phyloP scores from a whole-genome alignment of 129 eudicot genomes.

The Escallonia herrerae region DNA sequence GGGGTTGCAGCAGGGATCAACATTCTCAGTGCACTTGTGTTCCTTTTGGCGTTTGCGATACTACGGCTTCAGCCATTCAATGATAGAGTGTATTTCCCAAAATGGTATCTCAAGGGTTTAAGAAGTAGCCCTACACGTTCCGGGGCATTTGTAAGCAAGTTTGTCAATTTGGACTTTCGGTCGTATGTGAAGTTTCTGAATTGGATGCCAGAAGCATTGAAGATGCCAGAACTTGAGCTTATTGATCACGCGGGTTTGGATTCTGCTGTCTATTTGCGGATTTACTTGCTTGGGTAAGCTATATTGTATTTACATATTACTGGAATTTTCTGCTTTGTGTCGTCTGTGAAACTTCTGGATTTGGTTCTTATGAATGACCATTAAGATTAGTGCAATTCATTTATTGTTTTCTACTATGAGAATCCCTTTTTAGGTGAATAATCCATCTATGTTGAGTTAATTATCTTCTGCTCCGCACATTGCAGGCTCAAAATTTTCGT shows the following conservation, averaged over 20 bases:
- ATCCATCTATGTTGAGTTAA: neutral
- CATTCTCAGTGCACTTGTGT: conserved; percentile 54
- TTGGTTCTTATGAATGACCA: too few relatives aligned
- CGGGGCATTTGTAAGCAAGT: conserved; percentile 56
- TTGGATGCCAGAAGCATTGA: conserved; percentile 93
- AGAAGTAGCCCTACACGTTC: conserved; percentile 63
- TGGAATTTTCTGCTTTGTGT: too few relatives aligned
- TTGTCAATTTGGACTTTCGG: conserved; percentile 74
- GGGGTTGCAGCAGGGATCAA: conserved; percentile 79
- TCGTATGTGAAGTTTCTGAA: conserved; percentile 58
- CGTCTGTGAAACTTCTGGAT: too few relatives aligned
- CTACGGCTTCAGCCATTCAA: conserved; percentile 78
- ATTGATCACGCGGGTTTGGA: conserved; percentile 90
- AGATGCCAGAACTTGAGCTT: conserved; percentile 87
- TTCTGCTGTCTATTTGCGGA: conserved; percentile 86
- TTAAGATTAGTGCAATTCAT: too few relatives aligned
- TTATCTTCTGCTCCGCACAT: conserved; percentile 6
- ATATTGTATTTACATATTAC: too few relatives aligned
- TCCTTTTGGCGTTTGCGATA: conserved; percentile 73
- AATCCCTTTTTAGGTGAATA: too few relatives aligned
- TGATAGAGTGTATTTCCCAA: conserved; percentile 80
- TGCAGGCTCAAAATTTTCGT: conserved; percentile 87
- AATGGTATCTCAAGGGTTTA: conserved; percentile 83
- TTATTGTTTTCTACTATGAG: too few relatives aligned
- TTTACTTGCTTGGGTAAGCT: conserved; percentile 84